Evolutionary conservation across 805 yeast genomes (phyloP), one percentile per base, ranked within the genome.

Genomic region (Nakazawaea holstii): DNA sequence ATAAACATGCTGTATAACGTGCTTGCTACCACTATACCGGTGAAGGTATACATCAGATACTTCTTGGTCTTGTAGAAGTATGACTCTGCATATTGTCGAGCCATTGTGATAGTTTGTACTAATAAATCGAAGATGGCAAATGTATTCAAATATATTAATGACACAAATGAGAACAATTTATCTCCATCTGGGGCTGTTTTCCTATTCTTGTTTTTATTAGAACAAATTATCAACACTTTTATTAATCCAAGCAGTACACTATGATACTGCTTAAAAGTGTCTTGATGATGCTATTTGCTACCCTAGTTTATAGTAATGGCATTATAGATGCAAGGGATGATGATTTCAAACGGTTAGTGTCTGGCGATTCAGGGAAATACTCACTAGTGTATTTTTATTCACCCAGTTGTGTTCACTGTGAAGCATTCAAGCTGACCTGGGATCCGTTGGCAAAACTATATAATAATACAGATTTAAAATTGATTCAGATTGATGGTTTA

Each of bases 311-410:
- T 27, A 36, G 30, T 35, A 35, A 51, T 35, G 49, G 42, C 1
- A 39, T 59, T 6, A 49, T 48, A 8, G 59, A 56, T 36, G 55
- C 55, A 2, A 43, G 49, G 28, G 66, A 61, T 44, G 37, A 48
- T 9, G 55, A 58, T 41, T 61, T 57, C 45, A 62, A 60, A 40
- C 43, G 42, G 7, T 5, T 38, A 20, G 59, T 55, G 4, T 54
- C 54, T 46, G 59, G 59, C 4, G 47, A 55, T 29, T 58, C 59
- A 3, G 59, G 64, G 11, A 53, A 57, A 26, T 69, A 59, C 49
- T 67, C 79, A 5, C 61, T 76, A 35, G 68, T 76, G 13, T 73
- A 73, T 53, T 76, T 80, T 54, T 74, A 70, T 52, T 65, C 76
- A 1, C 66, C 68, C 1, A 59, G 56, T 1, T 80, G 86, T 58